Conservation (phyloP, 305 asterid genomes). For the Fraxinus sp. region DNA sequence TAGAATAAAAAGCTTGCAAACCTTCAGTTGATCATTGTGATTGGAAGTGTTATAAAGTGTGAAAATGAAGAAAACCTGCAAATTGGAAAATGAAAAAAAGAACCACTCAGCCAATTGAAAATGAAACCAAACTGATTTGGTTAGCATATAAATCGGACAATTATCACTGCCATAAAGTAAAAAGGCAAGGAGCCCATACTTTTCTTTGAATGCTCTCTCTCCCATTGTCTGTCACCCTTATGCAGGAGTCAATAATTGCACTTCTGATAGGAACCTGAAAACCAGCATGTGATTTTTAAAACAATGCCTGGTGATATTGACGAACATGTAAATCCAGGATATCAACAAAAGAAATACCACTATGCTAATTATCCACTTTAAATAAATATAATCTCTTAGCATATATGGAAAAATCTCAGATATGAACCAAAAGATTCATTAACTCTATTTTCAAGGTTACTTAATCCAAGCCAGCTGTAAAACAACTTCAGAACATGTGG, state of each 20-base stretch:
- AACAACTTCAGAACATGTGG: conserved; percentile 1
- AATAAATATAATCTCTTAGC: conserved; percentile 4
- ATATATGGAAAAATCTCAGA: conserved; percentile 6
- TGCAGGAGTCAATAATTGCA: conserved; percentile 90
- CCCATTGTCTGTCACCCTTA: conserved; percentile 94
- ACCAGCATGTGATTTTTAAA: conserved; percentile 13
- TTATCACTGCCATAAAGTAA: conserved; percentile 10
- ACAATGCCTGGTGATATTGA: conserved; percentile 9
- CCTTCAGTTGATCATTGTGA: conserved; percentile 88
- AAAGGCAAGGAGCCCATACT: conserved; percentile 38
- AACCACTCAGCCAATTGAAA: conserved; percentile 10
- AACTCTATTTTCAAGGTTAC: conserved; percentile 2
- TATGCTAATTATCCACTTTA: background rate
- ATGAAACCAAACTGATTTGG: conserved; percentile 5
- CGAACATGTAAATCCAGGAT: background rate
- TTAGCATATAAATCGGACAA: conserved; percentile 10
- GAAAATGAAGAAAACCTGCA: conserved; percentile 88
- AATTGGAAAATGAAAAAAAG: background rate
- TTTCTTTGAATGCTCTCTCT: conserved; percentile 89
- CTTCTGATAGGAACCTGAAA: conserved; percentile 86
- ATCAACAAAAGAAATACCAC: background rate
- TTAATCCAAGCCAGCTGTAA: conserved; percentile 2
- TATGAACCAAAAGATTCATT: background rate
- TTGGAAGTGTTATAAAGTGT: conserved; percentile 84
- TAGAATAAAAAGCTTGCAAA: conserved; percentile 35